These are phyloP conservation scores for Extremus antarcticus DNA, from an alignment of 495 filamentous ascomycete species.

Conservation along the genomic window DNA sequence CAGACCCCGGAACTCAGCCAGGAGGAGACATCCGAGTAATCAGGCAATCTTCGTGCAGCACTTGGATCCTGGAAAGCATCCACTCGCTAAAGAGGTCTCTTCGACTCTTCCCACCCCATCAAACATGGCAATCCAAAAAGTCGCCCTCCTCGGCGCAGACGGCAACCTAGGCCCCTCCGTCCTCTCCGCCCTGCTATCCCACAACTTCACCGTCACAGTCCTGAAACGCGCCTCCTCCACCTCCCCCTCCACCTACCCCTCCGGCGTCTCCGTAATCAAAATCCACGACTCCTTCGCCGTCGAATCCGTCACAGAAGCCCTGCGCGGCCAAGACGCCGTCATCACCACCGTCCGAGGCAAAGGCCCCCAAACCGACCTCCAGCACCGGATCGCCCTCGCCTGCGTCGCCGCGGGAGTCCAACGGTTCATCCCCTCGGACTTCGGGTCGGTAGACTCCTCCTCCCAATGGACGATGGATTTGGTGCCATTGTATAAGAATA, in stretches of 20 bases:
- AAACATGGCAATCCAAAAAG: constrained; percentile 13
- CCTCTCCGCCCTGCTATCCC: constrained; percentile 26
- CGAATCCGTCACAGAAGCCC: constrained; percentile 33
- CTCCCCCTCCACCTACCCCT: constrained; percentile 10
- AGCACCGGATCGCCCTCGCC: constrained; percentile 30
- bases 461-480: constrained; percentile 25
- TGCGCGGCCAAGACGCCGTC: constrained; percentile 41
- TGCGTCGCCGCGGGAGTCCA: constrained; percentile 30
- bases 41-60: too few species aligned
- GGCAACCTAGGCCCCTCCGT: constrained; percentile 16
- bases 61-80: too few species aligned
- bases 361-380: constrained; percentile 19
- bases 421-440: constrained; percentile 34
- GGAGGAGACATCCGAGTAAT: too few species aligned
- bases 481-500: constrained; percentile 33
- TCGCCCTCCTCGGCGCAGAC: constrained; percentile 21
- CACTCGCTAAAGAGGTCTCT: too few species aligned
- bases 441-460: constrained; percentile 30
- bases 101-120: too few species aligned
- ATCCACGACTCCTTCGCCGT: constrained; percentile 31
- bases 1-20: too few species aligned
- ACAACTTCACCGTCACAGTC: constrained; percentile 48
- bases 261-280: background rate
- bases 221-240: constrained; percentile 34
- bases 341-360: constrained; percentile 33